Evolutionary conservation across 257 asterid genomes (phyloP).

Genomic region (Cynanchum wilfordii): DNA sequence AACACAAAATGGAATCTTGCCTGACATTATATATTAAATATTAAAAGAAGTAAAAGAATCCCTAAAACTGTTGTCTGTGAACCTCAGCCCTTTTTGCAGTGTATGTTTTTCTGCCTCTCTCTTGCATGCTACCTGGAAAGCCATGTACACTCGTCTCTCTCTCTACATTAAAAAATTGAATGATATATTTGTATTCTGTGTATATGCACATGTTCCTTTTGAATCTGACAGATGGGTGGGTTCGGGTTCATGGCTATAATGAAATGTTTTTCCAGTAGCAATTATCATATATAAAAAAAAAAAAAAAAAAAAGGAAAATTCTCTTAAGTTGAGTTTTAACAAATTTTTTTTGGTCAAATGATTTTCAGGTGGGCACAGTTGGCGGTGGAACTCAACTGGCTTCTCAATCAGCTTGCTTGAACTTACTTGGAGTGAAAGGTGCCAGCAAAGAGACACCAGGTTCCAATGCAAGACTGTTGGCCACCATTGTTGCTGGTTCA

Average conservation of each 20-base stretch:
- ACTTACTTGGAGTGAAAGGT: constrained; percentile 49
- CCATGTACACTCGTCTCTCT: not conserved
- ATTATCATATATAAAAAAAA: not conserved
- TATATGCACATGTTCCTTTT: not conserved
- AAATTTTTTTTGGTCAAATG: not conserved
- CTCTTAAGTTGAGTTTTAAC: not conserved
- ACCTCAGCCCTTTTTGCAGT: constrained; percentile 12
- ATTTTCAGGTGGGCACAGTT: constrained; percentile 45
- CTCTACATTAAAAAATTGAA: not conserved
- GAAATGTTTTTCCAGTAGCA: not conserved
- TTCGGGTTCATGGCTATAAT: no score
- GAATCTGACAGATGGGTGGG: not conserved
- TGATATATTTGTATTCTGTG: not conserved
- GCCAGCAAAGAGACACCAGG: constrained; percentile 42
- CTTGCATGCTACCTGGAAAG: not conserved
- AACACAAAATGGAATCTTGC: constrained; percentile 15
- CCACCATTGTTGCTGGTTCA: constrained; percentile 45
- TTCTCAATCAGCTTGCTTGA: constrained; percentile 49
- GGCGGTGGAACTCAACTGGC: constrained; percentile 58
- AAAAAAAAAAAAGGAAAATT: not conserved
- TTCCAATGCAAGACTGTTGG: constrained; percentile 42
- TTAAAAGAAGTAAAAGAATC: not conserved
- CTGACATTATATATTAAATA: not conserved
- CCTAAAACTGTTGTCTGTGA: constrained; percentile 4
- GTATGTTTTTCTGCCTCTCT: not conserved